phyloP scores from a whole-genome alignment of 257 asterid species.

The Plantago major region DNA sequence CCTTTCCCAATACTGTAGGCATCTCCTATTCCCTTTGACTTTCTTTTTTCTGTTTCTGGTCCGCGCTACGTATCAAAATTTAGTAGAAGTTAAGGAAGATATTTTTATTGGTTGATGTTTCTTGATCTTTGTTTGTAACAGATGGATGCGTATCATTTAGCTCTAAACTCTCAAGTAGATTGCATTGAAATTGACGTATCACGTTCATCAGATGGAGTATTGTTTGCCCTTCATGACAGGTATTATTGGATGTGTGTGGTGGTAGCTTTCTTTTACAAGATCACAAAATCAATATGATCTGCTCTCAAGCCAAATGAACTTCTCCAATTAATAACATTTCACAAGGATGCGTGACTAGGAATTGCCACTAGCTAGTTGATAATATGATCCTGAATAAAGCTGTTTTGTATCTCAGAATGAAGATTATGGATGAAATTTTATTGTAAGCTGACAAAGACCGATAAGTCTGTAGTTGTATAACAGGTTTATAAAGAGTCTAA shows the following conservation, averaged over 20 bases:
- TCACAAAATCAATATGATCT: conserved; percentile 8
- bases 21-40: conserved; percentile 20
- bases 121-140: conserved; percentile 22
- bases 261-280: not conserved
- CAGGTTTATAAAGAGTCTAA: too few relatives aligned
- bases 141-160: conserved; percentile 70
- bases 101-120: not conserved
- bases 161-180: conserved; percentile 74
- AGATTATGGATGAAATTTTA: too few relatives aligned
- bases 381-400: conserved; percentile 1
- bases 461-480: too few relatives aligned
- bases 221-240: conserved; percentile 98
- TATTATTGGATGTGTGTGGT: conserved; percentile 26
- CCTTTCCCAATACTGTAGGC: conserved; percentile 92
- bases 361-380: not conserved
- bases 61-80: not conserved
- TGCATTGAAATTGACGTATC: conserved; percentile 95
- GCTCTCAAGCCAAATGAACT: not conserved
- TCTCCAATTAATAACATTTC: not conserved
- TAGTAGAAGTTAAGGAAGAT: not conserved
- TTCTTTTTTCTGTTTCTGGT: conserved; percentile 2
- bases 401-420: not conserved
- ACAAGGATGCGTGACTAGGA: not conserved
- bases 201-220: conserved; percentile 84
- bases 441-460: too few relatives aligned